Evolutionary conservation across 2,329 filamentous ascomycete genomes (phyloP), one percentile per base, ranked within the genome.

Genomic region (Aspergillus texensis): DNA sequence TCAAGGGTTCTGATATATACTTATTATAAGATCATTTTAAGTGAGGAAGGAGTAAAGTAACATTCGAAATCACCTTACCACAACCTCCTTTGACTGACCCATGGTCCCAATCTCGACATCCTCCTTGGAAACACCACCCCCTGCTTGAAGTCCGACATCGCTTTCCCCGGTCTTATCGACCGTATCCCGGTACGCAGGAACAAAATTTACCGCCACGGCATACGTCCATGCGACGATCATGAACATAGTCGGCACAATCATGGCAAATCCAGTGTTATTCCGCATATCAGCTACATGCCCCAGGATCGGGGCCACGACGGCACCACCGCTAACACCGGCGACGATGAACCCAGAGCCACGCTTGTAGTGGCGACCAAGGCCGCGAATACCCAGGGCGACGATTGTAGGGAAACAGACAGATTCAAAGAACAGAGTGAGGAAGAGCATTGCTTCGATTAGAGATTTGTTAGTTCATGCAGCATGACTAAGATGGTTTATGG

Each of bases 331-430:
- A 0, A 94, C 90, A 67, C 89, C 90, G 5, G 83, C 89, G 2
- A 93, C 85, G 67, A 96, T 88, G 75, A 87, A 90, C 1, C 90
- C 90, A 2, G 88, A 89, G 1, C 91, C 91, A 64, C 90, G 85
- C 81, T 94, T 93, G 41, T 89, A 91, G 78, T 94, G 89, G 21
- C 88, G 85, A 6, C 92, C 91, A 1, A 93, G 83, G 2, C 90
- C 91, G 26, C 92, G 87, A 63, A 96, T 88, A 3, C 90, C 91
- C 14, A 95, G 84, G 4, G 91, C 88, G 68, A 93, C 93, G 64
- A 95, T 89, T 1, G 94, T 88, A 0, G 93, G 93, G 83, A 92
- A 96, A 69, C 92, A 87, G 58, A 93, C 92, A 0, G 89, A 91
- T 75, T 94, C 92, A 72, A 91, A 92, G 77, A 96, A 92, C 68